phyloP scores from a whole-genome alignment of 129 eudicot genomes.

The Escallonia herrerae region DNA sequence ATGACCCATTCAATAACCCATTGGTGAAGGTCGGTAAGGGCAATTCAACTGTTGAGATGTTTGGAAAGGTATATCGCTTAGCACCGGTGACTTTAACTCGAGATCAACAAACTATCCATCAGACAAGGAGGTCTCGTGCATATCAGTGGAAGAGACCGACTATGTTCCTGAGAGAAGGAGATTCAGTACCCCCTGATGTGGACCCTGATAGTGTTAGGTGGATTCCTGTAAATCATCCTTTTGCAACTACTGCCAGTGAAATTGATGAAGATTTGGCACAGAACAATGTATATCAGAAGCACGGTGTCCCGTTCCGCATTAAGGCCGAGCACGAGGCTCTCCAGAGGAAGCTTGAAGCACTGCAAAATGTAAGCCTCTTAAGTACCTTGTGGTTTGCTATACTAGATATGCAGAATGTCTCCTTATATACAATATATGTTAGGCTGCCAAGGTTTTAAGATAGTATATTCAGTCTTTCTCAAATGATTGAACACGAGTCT shows the following conservation, averaged over 20 bases:
- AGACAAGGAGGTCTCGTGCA: slow-evolving; percentile 91
- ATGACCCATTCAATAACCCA: slow-evolving; percentile 94
- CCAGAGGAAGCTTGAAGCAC: slow-evolving; percentile 88
- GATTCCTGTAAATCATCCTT: slow-evolving; percentile 99
- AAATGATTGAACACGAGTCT: too few relatives aligned
- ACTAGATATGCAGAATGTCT: not conserved
- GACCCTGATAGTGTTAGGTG: slow-evolving; percentile 95
- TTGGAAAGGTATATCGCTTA: slow-evolving; percentile 86
- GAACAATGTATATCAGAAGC: slow-evolving; percentile 87
- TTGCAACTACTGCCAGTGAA: slow-evolving; percentile 92
- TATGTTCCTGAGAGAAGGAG: slow-evolving; percentile 82
- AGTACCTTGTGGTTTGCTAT: not conserved
- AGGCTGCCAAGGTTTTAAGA: too few relatives aligned
- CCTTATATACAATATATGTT: not conserved
- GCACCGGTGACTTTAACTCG: slow-evolving; percentile 89
- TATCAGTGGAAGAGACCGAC: slow-evolving; percentile 99
- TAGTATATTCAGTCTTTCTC: too few relatives aligned
- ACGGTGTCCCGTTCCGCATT: slow-evolving; percentile 95
- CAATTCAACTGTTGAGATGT: slow-evolving; percentile 90
- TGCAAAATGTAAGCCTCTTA: slow-evolving; percentile 67
- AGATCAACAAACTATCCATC: slow-evolving; percentile 76
- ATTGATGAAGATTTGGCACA: slow-evolving; percentile 96
- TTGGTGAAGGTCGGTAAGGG: slow-evolving; percentile 70
- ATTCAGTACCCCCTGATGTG: slow-evolving; percentile 83
- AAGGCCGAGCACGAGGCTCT: slow-evolving; percentile 97